Evolutionary conservation across 345 rosid species (phyloP).

Genomic region (Linum usitatissimum): DNA sequence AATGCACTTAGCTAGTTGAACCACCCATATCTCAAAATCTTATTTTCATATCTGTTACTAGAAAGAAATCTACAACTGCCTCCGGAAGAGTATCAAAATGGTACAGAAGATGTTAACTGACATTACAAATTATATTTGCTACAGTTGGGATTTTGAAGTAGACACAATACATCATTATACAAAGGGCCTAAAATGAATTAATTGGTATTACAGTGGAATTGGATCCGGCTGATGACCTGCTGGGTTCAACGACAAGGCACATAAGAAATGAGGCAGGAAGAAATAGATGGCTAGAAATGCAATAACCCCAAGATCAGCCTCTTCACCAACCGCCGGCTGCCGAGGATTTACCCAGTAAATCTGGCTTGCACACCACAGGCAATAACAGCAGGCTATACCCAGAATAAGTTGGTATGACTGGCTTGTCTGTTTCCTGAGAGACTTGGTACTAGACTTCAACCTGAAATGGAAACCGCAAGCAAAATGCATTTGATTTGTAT

Average conservation of each 20-base stretch:
- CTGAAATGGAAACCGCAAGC: slow-evolving; percentile 21
- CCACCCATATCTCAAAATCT: no score
- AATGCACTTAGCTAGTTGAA: no score
- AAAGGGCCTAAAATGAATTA: neutral
- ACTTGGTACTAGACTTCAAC: slow-evolving; percentile 17
- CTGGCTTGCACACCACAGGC: slow-evolving; percentile 59
- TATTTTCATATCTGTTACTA: no score
- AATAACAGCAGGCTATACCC: slow-evolving; percentile 33
- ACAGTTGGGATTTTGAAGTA: no score
- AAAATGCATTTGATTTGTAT: neutral
- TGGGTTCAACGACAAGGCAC: slow-evolving; percentile 36
- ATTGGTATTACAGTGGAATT: slow-evolving; percentile 22
- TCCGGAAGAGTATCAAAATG: no score
- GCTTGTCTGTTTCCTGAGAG: slow-evolving; percentile 20
- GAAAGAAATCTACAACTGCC: no score
- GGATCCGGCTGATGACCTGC: slow-evolving; percentile 18
- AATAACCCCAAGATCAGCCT: slow-evolving; percentile 63
- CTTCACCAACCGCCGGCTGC: slow-evolving; percentile 60
- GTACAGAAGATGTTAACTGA: no score
- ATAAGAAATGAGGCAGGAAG: slow-evolving; percentile 43
- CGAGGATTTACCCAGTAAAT: slow-evolving; percentile 47
- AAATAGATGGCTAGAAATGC: slow-evolving; percentile 37
- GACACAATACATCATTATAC: neutral
- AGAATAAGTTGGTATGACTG: slow-evolving; percentile 30
- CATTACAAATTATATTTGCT: no score